Percentiles rank a stretch among this genome's conserved stretches.
These are phyloP conservation scores for Iberis pinnata DNA, from an alignment of 345 rosid genomes.

Conservation along the genomic window DNA sequence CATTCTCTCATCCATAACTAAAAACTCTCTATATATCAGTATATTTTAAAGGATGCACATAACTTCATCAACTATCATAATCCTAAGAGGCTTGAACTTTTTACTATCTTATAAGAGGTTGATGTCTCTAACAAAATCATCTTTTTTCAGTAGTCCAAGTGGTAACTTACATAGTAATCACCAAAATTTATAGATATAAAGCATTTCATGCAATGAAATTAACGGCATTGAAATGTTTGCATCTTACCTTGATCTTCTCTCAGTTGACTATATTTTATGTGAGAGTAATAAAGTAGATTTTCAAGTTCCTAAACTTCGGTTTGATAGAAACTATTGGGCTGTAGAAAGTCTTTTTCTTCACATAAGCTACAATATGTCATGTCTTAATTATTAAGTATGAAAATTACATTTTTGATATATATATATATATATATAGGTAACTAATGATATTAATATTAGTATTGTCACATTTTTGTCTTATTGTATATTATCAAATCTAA, in stretches of 20 bases:
- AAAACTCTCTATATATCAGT: not conserved
- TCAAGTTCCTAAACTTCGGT: not conserved
- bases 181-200: not conserved
- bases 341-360: not conserved
- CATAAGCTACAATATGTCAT: not conserved
- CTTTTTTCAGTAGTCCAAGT: not conserved
- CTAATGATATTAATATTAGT: too few species aligned
- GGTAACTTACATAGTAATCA: not conserved
- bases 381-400: not conserved
- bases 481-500: too few species aligned
- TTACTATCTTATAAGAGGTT: not conserved
- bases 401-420: too few species aligned
- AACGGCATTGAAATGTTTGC: not conserved
- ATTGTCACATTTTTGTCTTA: too few species aligned
- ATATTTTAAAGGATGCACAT: not conserved
- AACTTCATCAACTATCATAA: not conserved
- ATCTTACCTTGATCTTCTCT: not conserved
- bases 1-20: not conserved
- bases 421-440: too few species aligned
- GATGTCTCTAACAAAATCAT: not conserved
- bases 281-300: not conserved
- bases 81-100: not conserved
- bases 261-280: not conserved
- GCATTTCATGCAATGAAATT: not conserved
- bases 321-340: not conserved